Evolutionary conservation across 2,329 filamentous ascomycete genomes (phyloP).

Genomic region (Sphaceloma murrayae): DNA sequence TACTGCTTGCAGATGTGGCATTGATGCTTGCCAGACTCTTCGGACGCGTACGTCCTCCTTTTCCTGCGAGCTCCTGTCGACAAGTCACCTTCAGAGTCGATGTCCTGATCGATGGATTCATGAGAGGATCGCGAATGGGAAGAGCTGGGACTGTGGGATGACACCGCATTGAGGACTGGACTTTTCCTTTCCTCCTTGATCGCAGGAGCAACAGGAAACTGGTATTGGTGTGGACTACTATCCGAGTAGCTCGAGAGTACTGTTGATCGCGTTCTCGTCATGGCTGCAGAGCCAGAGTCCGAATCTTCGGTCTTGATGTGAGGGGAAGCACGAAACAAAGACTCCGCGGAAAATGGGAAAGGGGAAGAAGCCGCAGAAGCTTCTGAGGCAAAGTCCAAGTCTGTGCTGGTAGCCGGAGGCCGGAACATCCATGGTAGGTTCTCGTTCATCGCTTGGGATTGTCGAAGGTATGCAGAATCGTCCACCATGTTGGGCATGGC

Average conservation of each 20-base stretch:
- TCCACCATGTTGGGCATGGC: conserved; percentile 11
- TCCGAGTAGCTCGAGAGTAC: not conserved
- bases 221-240: not conserved
- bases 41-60: conserved; percentile 33
- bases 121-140: conserved; percentile 4
- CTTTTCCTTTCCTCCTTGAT: conserved; percentile 6
- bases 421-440: not conserved
- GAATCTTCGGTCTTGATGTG: conserved; percentile 15
- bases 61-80: conserved; percentile 12
- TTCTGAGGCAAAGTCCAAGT: conserved; percentile 15
- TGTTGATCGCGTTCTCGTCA: conserved; percentile 4
- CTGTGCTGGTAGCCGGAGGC: not conserved
- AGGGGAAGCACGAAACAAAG: conserved; percentile 3
- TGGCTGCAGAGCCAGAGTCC: conserved; percentile 4
- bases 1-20: conserved; percentile 68
- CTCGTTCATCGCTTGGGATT: not conserved
- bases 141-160: conserved; percentile 1
- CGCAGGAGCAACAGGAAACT: conserved; percentile 3
- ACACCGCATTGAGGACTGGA: not conserved
- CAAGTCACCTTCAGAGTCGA: not conserved
- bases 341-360: not conserved
- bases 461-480: not conserved
- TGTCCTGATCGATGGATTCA: not conserved
- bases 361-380: conserved; percentile 12
- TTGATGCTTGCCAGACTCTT: conserved; percentile 60